phyloP scores from a whole-genome alignment of 2,329 filamentous ascomycete genomes.

The Penicillium hesseltinei region DNA sequence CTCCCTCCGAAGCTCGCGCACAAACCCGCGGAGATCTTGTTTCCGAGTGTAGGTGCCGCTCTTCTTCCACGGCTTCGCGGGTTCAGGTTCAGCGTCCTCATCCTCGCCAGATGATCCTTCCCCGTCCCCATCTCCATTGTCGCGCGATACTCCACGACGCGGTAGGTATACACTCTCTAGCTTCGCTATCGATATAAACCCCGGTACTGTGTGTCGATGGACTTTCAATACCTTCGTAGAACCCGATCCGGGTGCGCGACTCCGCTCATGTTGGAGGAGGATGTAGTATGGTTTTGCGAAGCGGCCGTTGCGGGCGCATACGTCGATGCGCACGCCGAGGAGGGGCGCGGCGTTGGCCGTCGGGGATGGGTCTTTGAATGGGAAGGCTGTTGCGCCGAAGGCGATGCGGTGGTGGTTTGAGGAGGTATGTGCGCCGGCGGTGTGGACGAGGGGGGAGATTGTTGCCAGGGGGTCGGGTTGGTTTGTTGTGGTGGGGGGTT shows the following conservation, averaged over 20 bases:
- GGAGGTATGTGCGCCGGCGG: slow-evolving; percentile 33
- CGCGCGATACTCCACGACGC: neutral
- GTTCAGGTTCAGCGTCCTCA: slow-evolving; percentile 19
- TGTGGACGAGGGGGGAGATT: slow-evolving; percentile 34
- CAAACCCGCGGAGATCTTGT: slow-evolving; percentile 39
- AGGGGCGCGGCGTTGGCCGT: slow-evolving; percentile 27
- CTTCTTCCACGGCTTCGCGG: slow-evolving; percentile 16
- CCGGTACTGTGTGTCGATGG: slow-evolving; percentile 47
- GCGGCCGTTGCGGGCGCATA: slow-evolving; percentile 39
- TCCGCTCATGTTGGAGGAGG: slow-evolving; percentile 35
- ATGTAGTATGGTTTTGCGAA: slow-evolving; percentile 47
- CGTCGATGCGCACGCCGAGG: slow-evolving; percentile 44
- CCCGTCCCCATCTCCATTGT: neutral
- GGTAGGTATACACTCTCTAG: slow-evolving; percentile 40
- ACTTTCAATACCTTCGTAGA: slow-evolving; percentile 32
- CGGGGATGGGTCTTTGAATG: slow-evolving; percentile 46
- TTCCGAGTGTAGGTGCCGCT: slow-evolving; percentile 11
- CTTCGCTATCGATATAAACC: slow-evolving; percentile 42
- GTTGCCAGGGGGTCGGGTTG: slow-evolving; percentile 27
- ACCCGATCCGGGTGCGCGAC: neutral
- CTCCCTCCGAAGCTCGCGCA: slow-evolving; percentile 41
- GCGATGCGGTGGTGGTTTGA: slow-evolving; percentile 46
- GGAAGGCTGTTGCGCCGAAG: slow-evolving; percentile 47
- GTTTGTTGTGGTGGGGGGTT: slow-evolving; percentile 1
- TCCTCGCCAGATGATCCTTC: neutral